phyloP scores from a whole-genome alignment of 176 grass and related monocot species.

The Phoenix dactylifera region DNA sequence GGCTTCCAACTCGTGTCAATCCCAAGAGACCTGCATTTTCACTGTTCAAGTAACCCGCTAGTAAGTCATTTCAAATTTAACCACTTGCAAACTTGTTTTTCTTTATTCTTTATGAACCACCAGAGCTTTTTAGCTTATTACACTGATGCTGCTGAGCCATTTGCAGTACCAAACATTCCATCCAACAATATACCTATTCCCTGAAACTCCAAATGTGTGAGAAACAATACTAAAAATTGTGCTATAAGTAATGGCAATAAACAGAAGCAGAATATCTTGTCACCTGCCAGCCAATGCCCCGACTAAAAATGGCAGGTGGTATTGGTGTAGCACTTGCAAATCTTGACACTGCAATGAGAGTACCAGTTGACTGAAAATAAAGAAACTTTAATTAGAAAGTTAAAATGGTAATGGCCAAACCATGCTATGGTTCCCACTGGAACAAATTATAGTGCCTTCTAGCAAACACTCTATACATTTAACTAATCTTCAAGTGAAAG shows the following conservation, averaged over 20 bases:
- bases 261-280: neutral
- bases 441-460: too few relatives aligned
- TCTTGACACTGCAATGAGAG: slow-evolving; percentile 56
- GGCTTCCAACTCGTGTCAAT: slow-evolving; percentile 78
- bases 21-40: slow-evolving; percentile 81
- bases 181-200: slow-evolving; percentile 84
- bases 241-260: too few relatives aligned
- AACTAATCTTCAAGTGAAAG: too few relatives aligned
- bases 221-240: neutral
- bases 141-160: slow-evolving; percentile 85
- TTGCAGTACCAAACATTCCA: slow-evolving; percentile 72
- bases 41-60: slow-evolving; percentile 28
- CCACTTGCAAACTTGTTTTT: neutral
- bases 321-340: slow-evolving; percentile 62
- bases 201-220: slow-evolving; percentile 28
- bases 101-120: neutral
- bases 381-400: too few relatives aligned
- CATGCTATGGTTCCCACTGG: too few relatives aligned
- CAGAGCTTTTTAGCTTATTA: slow-evolving; percentile 26
- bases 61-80: slow-evolving; percentile 10
- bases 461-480: too few relatives aligned
- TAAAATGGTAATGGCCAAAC: too few relatives aligned
- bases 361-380: slow-evolving; percentile 72
- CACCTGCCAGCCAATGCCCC: slow-evolving; percentile 97
- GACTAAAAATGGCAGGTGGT: slow-evolving; percentile 69